Evolutionary conservation across 768 basidiomycete genomes (phyloP).

Genomic region (Tricholoma furcatifolium): DNA sequence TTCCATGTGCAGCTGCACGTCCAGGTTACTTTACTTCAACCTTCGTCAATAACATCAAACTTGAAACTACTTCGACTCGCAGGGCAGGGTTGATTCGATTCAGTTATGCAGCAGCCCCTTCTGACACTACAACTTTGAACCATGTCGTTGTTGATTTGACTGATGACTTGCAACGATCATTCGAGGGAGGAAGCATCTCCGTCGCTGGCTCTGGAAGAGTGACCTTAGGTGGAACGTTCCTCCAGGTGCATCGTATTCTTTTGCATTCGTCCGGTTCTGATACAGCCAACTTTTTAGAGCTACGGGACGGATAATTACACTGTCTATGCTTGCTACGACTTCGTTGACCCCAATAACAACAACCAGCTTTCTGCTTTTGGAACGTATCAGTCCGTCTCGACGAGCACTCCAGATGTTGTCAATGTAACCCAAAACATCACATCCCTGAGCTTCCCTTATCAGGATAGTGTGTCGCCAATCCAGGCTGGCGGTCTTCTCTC

Average conservation of each 20-base stretch:
- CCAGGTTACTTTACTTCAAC: slow-evolving; percentile 52
- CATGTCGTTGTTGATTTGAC: slow-evolving; percentile 49
- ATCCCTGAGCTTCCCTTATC: slow-evolving; percentile 36
- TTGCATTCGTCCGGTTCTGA: neutral
- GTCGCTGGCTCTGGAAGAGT: slow-evolving; percentile 34
- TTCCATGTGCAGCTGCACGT: slow-evolving; percentile 31
- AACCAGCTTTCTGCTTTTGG: slow-evolving; percentile 30
- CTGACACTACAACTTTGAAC: slow-evolving; percentile 32
- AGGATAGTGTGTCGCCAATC: slow-evolving; percentile 32
- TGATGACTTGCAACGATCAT: slow-evolving; percentile 46
- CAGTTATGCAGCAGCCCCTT: slow-evolving; percentile 43
- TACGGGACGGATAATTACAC: slow-evolving; percentile 50
- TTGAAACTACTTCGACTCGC: slow-evolving; percentile 60
- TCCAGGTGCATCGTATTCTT: slow-evolving; percentile 35
- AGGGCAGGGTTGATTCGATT: slow-evolving; percentile 60
- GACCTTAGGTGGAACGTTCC: slow-evolving; percentile 40
- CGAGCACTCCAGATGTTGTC: slow-evolving; percentile 32
- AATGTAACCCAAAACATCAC: slow-evolving; percentile 31
- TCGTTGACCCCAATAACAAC: slow-evolving; percentile 25
- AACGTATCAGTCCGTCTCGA: slow-evolving; percentile 37
- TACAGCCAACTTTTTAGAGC: slow-evolving; percentile 29
- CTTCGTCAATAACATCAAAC: slow-evolving; percentile 43
- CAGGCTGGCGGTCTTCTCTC: slow-evolving; percentile 47
- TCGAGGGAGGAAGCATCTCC: slow-evolving; percentile 40
- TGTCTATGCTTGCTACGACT: slow-evolving; percentile 48